Base-by-base conservation (phyloP, 768 basidiomycete species). In the Megacollybia marginata region DNA sequence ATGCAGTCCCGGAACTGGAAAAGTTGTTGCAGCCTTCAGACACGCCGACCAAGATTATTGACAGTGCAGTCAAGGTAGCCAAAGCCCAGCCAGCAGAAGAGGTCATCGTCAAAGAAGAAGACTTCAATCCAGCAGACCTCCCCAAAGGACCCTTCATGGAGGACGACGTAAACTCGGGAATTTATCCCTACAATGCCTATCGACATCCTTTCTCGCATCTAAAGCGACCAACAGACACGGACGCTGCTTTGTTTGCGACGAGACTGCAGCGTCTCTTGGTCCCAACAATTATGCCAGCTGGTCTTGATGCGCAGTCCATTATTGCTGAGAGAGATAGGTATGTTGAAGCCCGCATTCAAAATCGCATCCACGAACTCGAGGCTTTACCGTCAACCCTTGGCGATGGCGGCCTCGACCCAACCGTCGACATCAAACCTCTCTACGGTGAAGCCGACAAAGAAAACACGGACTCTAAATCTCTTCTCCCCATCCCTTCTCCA, bases 101-200 rank as follows among this genome's bases (percentile, higher is more conserved):
- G 28, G 58, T 68, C 1, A 83, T 85, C 53, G 68, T 76, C 15
- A 85, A 87, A 55, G 82, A 85, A 34, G 61, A 71, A 10, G 65
- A 72, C 11, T 65, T 79, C 6, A 75, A 83, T 48, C 67, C 76
- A 9, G 69, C 75, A 2, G 80, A 86, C 54, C 61, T 84, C 43
- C 84, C 89, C 20, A 85, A 85, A 54, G 85, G 82, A 0, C 80
- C 82, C 5, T 83, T 82, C 66, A 71, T 88, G 31, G 92, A 95
- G 53, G 86, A 88, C 61, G 81, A 94, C 62, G 70, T 78, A 47
- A 73, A 79, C 50, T 92, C 91, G 0, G 79, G 81, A 36, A 83
- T 94, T 52, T 92, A 94, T 59, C 93, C 93, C 2, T 94, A 93
- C 71, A 95, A 95, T 63, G 85, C 93, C 16, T 94, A 82, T 62